These are phyloP conservation scores for Metschnikowia hibisci DNA, from an alignment of 805 yeast species.

Conservation along the genomic window DNA sequence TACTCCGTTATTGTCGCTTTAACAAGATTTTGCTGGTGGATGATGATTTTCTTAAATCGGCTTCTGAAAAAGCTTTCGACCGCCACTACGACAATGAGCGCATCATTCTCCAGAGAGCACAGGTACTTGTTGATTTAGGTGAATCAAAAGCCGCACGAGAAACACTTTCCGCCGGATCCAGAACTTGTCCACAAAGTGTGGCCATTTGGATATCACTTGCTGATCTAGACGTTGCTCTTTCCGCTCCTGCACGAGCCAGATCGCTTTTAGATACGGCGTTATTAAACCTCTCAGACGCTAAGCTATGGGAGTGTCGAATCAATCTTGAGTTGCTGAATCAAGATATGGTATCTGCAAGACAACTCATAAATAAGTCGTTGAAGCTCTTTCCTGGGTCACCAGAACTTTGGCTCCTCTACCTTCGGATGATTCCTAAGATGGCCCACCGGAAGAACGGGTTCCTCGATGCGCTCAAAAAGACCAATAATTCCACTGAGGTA, in stretches of 20 bases:
- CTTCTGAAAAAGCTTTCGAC: slow-evolving; percentile 45
- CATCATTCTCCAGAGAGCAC: slow-evolving; percentile 61
- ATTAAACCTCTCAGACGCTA: slow-evolving; percentile 45
- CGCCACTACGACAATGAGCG: slow-evolving; percentile 49
- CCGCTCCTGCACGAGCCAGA: slow-evolving; percentile 55
- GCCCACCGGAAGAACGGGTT: slow-evolving; percentile 55
- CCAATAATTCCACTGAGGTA: slow-evolving; percentile 57
- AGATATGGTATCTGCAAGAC: slow-evolving; percentile 50
- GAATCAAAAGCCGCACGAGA: slow-evolving; percentile 42
- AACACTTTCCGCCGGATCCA: slow-evolving; percentile 46
- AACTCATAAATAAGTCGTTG: slow-evolving; percentile 55
- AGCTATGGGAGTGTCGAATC: slow-evolving; percentile 58
- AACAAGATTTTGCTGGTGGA: slow-evolving; percentile 12
- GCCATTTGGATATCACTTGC: slow-evolving; percentile 57
- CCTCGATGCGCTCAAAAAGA: slow-evolving; percentile 65
- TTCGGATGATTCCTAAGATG: slow-evolving; percentile 44
- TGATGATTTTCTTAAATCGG: slow-evolving; percentile 14
- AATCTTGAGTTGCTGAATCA: slow-evolving; percentile 51
- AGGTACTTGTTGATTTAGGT: slow-evolving; percentile 35
- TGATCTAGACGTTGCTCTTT: slow-evolving; percentile 36
- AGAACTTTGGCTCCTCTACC: slow-evolving; percentile 60
- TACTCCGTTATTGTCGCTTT: slow-evolving; percentile 39
- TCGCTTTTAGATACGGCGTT: slow-evolving; percentile 69
- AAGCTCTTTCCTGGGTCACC: slow-evolving; percentile 57
- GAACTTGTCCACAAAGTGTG: slow-evolving; percentile 40